phyloP scores from a whole-genome alignment of 176 grass and related monocot genomes.

The Avena eriantha region DNA sequence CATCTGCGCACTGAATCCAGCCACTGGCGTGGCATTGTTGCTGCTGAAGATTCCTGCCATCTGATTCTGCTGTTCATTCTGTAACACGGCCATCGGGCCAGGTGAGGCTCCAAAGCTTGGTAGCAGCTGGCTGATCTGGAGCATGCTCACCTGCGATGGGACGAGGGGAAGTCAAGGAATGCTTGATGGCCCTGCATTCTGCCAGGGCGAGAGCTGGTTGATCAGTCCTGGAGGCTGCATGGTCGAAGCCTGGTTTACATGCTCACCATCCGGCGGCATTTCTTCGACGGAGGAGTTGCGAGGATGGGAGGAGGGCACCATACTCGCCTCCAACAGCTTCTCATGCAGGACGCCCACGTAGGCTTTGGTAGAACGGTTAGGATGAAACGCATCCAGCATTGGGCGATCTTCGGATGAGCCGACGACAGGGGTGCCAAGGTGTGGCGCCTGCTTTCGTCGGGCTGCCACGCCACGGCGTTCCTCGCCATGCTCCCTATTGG shows the following conservation, averaged over 20 bases:
- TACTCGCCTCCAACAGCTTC: background rate
- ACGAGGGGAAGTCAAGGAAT: background rate
- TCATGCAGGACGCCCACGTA: conserved; percentile 30
- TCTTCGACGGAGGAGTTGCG: background rate
- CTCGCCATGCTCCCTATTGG: background rate
- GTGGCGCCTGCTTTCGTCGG: background rate
- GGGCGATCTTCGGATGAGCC: conserved; percentile 1
- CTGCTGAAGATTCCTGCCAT: background rate
- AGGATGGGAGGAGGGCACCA: background rate
- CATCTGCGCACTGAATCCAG: conserved; percentile 1
- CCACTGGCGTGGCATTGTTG: background rate
- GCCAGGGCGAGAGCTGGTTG: background rate
- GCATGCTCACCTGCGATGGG: background rate
- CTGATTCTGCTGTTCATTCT: conserved; percentile 27
- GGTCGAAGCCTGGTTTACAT: background rate
- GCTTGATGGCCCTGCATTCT: background rate
- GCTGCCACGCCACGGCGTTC: background rate
- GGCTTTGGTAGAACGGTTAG: background rate
- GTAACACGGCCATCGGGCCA: background rate
- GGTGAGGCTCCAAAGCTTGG: background rate
- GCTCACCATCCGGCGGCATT: background rate
- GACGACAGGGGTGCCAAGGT: background rate
- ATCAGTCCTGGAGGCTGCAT: background rate
- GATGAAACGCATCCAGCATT: background rate
- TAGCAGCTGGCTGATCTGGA: background rate